Conservation (phyloP, 305 asterid genomes). For the Fraxinus greggii region DNA sequence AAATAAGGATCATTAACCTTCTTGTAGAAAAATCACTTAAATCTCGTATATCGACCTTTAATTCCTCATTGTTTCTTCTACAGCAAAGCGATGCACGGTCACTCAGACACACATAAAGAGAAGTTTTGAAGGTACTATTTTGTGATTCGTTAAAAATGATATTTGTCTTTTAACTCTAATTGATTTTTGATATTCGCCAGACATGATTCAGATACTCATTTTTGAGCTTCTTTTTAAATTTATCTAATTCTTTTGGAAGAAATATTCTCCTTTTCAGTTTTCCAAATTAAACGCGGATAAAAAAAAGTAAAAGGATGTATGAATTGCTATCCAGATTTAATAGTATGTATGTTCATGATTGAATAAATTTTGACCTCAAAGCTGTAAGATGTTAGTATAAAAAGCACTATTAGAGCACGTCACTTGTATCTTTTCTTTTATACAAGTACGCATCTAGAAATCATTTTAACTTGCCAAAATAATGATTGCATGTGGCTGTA, state of each 20-base stretch:
- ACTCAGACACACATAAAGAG: neutral
- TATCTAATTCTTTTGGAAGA: neutral
- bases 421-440: neutral
- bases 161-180: neutral
- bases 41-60: neutral
- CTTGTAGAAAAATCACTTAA: neutral
- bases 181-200: neutral
- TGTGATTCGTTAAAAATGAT: neutral
- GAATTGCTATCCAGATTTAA: neutral
- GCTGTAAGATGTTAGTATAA: neutral
- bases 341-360: neutral
- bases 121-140: neutral
- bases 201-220: neutral
- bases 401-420: neutral
- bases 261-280: neutral
- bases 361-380: neutral
- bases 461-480: neutral
- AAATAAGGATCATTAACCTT: neutral
- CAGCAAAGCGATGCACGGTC: neutral
- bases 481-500: constrained; percentile 8
- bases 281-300: neutral
- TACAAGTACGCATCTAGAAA: neutral
- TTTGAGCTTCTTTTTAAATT: neutral
- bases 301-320: neutral
- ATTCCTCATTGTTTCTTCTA: neutral